Conservation (phyloP, 805 yeast genomes). For the Ascoidea rubescens region DNA sequence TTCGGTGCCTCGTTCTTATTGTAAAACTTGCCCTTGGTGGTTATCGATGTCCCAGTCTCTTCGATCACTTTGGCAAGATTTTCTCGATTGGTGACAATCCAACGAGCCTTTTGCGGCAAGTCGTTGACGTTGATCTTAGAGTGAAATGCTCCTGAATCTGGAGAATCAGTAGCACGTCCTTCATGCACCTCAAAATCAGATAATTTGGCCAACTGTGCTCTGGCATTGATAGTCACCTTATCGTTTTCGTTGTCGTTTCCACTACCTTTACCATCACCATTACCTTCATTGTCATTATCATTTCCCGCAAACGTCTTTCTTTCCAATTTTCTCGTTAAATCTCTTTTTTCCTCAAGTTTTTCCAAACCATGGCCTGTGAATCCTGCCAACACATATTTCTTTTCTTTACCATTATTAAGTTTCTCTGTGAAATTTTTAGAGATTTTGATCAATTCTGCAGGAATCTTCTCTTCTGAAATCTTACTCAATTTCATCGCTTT, state of each 20-base stretch:
- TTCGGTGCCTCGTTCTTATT: constrained; percentile 35
- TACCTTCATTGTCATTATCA: constrained; percentile 14
- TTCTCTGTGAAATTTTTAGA: constrained; percentile 44
- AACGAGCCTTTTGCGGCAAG: constrained; percentile 65
- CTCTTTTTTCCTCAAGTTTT: constrained; percentile 51
- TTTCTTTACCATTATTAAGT: constrained; percentile 51
- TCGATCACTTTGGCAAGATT: constrained; percentile 53
- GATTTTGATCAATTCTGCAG: constrained; percentile 29
- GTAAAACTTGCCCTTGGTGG: constrained; percentile 69
- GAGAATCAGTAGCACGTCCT: constrained; percentile 35
- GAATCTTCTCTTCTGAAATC: constrained; percentile 30
- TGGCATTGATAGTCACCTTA: constrained; percentile 4
- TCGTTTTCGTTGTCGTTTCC: constrained; percentile 6
- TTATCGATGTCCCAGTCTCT: constrained; percentile 59
- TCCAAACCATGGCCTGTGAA: constrained; percentile 91
- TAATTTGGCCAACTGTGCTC: constrained; percentile 8
- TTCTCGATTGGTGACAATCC: constrained; percentile 62
- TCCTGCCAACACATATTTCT: constrained; percentile 46
- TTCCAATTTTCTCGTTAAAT: constrained; percentile 34
- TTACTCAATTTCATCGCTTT: constrained; percentile 43
- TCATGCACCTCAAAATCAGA: constrained; percentile 10
- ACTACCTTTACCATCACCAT: constrained; percentile 2
- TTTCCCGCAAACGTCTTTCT: constrained; percentile 34
- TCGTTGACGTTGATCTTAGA: constrained; percentile 73
- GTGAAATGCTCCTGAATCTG: constrained; percentile 41